phyloP scores from a whole-genome alignment of 2,329 filamentous ascomycete species.

The Fusarium denticulatum region DNA sequence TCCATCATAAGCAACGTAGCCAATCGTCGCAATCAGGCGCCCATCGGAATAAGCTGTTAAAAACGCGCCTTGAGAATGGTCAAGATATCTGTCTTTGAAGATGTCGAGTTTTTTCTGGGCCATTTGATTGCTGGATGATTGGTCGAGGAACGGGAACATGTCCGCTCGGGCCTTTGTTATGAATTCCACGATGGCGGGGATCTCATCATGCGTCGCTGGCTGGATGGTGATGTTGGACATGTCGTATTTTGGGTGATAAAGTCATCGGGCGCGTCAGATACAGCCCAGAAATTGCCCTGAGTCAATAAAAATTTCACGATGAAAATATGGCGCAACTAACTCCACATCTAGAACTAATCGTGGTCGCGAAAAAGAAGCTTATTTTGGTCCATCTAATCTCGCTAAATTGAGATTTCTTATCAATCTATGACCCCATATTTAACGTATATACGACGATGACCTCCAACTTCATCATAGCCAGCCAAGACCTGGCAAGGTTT shows the following conservation, averaged over 20 bases:
- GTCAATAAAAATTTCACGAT: not conserved
- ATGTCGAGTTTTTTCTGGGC: slow-evolving; percentile 28
- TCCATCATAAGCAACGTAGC: slow-evolving; percentile 39
- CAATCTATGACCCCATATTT: not conserved
- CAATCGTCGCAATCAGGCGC: slow-evolving; percentile 41
- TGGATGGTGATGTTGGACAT: slow-evolving; percentile 27
- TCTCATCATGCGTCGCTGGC: slow-evolving; percentile 28
- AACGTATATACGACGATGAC: not conserved
- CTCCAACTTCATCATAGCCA: not conserved
- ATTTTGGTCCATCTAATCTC: not conserved
- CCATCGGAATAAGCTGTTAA: slow-evolving; percentile 26
- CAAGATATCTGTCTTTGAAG: slow-evolving; percentile 39
- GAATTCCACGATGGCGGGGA: slow-evolving; percentile 37
- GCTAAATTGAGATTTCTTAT: not conserved
- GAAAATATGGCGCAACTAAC: not conserved
- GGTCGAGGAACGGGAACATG: slow-evolving; percentile 44
- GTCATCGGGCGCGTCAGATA: not conserved
- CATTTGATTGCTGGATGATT: slow-evolving; percentile 21
- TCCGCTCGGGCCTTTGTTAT: slow-evolving; percentile 37
- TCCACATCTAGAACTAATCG: not conserved
- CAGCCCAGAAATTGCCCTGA: too few relatives aligned
- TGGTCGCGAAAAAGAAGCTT: not conserved
- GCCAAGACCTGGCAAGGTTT: not conserved
- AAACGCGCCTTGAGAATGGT: slow-evolving; percentile 35
- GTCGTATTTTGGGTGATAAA: not conserved